Evolutionary conservation across 495 filamentous ascomycete species (phyloP).

Genomic region (Pyrenula aspistea): DNA sequence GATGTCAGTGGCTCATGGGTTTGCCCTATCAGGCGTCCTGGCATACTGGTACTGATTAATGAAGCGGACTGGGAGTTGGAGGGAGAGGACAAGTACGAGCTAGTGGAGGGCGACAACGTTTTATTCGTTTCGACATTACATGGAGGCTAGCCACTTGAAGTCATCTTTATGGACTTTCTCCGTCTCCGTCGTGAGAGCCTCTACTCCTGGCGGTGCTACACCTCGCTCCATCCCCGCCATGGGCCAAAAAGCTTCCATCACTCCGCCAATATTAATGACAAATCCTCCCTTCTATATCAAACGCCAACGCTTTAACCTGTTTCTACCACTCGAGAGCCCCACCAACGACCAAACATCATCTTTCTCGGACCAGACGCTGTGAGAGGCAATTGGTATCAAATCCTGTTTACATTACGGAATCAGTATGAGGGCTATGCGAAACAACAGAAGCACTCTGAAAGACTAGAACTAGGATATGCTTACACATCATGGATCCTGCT

Average conservation of each 20-base stretch:
- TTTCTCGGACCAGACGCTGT: too few relatives aligned
- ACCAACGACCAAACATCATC: too few relatives aligned
- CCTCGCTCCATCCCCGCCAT: too few relatives aligned
- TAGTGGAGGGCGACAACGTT: constrained; percentile 74
- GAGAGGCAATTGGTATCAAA: too few relatives aligned
- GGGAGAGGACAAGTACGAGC: constrained; percentile 78
- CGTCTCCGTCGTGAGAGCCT: too few relatives aligned
- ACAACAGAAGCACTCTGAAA: too few relatives aligned
- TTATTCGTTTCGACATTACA: constrained; percentile 97
- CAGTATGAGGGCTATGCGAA: neutral
- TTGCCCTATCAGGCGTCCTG: constrained; percentile 57
- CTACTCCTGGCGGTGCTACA: too few relatives aligned
- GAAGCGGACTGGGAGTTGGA: constrained; percentile 98
- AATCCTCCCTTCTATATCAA: too few relatives aligned
- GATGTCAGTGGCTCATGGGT: neutral
- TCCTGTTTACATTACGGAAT: neutral
- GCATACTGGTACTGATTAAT: constrained; percentile 96
- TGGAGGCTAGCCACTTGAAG: constrained; percentile 48
- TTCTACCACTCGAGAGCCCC: too few relatives aligned
- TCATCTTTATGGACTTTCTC: neutral
- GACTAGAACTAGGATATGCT: neutral
- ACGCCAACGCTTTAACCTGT: too few relatives aligned
- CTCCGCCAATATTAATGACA: neutral
- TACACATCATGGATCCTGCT: neutral
- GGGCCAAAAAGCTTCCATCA: neutral